Evolutionary conservation across 2,329 filamentous ascomycete genomes (phyloP), one percentile per base, ranked within the genome.

Genomic region (Fusarium penzigii): DNA sequence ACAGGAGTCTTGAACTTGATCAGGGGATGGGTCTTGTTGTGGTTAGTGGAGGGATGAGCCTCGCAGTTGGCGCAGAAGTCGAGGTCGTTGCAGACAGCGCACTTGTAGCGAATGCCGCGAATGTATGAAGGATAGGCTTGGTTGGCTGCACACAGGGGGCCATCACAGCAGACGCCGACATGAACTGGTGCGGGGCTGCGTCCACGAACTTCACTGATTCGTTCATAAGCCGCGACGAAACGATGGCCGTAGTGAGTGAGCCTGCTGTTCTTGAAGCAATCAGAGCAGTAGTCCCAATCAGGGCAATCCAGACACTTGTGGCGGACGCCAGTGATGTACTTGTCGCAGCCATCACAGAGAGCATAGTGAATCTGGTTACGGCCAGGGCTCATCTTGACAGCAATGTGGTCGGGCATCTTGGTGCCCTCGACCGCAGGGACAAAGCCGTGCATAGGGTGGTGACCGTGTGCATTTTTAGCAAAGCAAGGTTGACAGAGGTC

Each of bases 281-380:
- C 78, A 20, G 82, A 80, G 78, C 94, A 99, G 75, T 90, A 97
- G 68, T 99, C 94, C 89, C 91, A 99, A 72, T 99, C 94, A 41
- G 95, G 94, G 78, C 94, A 99, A 70, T 91, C 87, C 59, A 97
- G 80, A 72, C 94, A 99, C 81, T 99, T 99, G 83, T 97, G 88
- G 63, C 94, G 93, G 51, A 96, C 81, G 63, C 94, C 95, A 63
- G 82, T 80, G 65, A 99, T 94, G 70, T 85, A 86, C 80, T 86
- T 88, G 65, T 97, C 90, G 71, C 95, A 99, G 39, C 90, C 90
- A 76, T 99, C 94, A 68, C 94, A 99, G 59, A 97, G 86, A 55
- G 95, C 94, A 53, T 89, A 86, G 75, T 99, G 94, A 55, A 82
- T 79, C 65, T 86, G 81, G 70, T 90, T 90, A 55, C 93, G 89